Evolutionary conservation across 805 yeast species (phyloP).

Genomic region (Monosporozyma servazzii): DNA sequence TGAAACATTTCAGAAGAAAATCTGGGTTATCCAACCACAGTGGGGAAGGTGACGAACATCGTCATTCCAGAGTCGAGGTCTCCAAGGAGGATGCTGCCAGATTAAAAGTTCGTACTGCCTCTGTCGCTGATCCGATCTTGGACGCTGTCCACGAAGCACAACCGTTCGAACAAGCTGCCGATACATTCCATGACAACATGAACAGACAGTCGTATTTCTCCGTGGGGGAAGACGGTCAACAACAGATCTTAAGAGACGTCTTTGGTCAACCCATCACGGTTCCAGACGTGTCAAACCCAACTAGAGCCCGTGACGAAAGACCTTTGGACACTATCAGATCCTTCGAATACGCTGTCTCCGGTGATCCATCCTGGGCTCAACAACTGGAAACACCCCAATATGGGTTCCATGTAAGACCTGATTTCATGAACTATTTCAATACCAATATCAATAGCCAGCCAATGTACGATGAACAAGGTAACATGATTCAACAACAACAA

Average conservation of each 20-base stretch:
- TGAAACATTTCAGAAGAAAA: slow-evolving; percentile 42
- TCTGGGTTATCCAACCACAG: slow-evolving; percentile 20
- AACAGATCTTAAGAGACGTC: slow-evolving; percentile 50
- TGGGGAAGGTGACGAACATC: slow-evolving; percentile 25
- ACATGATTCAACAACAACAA: slow-evolving; percentile 9
- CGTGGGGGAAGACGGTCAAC: slow-evolving; percentile 29
- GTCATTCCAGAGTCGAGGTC: slow-evolving; percentile 32
- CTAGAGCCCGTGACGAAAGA: slow-evolving; percentile 87
- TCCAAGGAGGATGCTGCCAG: slow-evolving; percentile 44
- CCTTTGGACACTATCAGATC: slow-evolving; percentile 93
- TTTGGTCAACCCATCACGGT: slow-evolving; percentile 74
- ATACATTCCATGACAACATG: slow-evolving; percentile 27
- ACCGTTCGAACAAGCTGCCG: slow-evolving; percentile 70
- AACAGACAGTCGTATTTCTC: slow-evolving; percentile 32
- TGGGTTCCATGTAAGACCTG: slow-evolving; percentile 81
- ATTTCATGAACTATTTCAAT: slow-evolving; percentile 38
- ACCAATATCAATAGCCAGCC: slow-evolving; percentile 11
- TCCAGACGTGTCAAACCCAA: slow-evolving; percentile 88
- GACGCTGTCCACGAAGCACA: slow-evolving; percentile 92
- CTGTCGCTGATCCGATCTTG: slow-evolving; percentile 82
- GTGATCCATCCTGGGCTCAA: slow-evolving; percentile 64
- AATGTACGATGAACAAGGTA: slow-evolving; percentile 14
- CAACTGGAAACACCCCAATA: slow-evolving; percentile 68
- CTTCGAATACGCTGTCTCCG: slow-evolving; percentile 86
- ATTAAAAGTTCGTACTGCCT: slow-evolving; percentile 55